Base-by-base conservation (phyloP, 139 green algal genomes). In the Pseudopediastrum boryanum region DNA sequence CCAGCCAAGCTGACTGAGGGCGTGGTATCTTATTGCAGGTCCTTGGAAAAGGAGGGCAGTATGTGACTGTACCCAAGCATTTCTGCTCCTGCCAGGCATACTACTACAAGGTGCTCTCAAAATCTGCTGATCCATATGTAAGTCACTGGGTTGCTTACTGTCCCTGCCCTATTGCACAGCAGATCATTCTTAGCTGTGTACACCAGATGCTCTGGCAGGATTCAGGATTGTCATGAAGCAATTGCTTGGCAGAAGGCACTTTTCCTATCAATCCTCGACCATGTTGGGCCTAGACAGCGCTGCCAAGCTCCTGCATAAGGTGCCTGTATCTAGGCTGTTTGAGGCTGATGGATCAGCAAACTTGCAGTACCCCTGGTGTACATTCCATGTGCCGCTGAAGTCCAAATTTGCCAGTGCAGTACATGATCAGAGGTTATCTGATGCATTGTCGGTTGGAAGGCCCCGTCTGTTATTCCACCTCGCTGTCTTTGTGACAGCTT, bases 41-140 rank as follows among this genome's bases (percentile, higher is more conserved):
- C 16, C 79, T 82, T 7, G 88, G 90, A 39, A 86, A 90, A 27
- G 72, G 46, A 21, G 61, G 71, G 9, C 41, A 63, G 23, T 96
- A 97, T 85, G 56, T 87, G 0, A 90, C 95, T 8, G 90, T 95
- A 43, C 92, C 93, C 0, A 27, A 33, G 8, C 84, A 92, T 71
- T 97, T 90, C 84, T 97, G 93, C 88, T 92, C 92, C 50, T 97
- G 93, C 75, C 90, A 97, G 39, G 86, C 93, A 6, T 95, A 96
- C 78, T 85, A 90, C 71, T 96, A 86, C 42, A 90, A 96, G 59
- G 90, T 97, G 1, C 85, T 95, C 0, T 78, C 59, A 50, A 87
- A 88, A 38, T 62, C 62, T 16, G 90, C 95, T 25, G 87, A 89
- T 23, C 29, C 76, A 41, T 82, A 79, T 69, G 88, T 89, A 43